These are phyloP conservation scores for Aspergillus avenaceus DNA, from an alignment of 495 filamentous ascomycete genomes.

Conservation along the genomic window DNA sequence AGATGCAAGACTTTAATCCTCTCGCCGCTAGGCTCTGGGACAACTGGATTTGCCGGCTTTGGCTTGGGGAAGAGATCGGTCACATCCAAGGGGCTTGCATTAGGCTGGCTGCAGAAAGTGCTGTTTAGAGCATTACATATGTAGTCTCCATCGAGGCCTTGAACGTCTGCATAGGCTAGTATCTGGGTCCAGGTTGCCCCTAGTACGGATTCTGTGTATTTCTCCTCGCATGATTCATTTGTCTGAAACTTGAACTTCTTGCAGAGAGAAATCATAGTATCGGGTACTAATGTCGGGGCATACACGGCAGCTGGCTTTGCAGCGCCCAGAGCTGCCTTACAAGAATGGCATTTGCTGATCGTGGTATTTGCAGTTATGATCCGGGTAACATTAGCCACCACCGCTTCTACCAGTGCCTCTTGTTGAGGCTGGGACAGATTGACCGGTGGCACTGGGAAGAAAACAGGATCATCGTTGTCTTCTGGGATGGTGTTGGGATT, in stretches of 20 bases:
- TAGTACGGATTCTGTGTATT: slow-evolving; percentile 41
- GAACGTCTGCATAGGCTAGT: slow-evolving; percentile 49
- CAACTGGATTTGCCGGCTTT: slow-evolving; percentile 40
- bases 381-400: slow-evolving; percentile 35
- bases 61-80: slow-evolving; percentile 51
- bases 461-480: slow-evolving; percentile 44
- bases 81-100: slow-evolving; percentile 38
- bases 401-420: slow-evolving; percentile 35
- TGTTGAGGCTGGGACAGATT: slow-evolving; percentile 38
- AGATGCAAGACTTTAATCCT: slow-evolving; percentile 56
- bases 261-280: slow-evolving; percentile 49
- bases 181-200: slow-evolving; percentile 58
- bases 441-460: slow-evolving; percentile 39
- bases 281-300: slow-evolving; percentile 44
- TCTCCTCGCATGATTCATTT: slow-evolving; percentile 39
- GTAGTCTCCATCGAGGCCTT: slow-evolving; percentile 52
- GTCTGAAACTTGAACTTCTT: slow-evolving; percentile 37
- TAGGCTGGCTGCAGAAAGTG: slow-evolving; percentile 45
- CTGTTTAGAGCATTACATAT: slow-evolving; percentile 51
- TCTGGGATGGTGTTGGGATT: slow-evolving; percentile 49
- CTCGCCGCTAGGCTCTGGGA: slow-evolving; percentile 45
- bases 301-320: slow-evolving; percentile 46
- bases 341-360: slow-evolving; percentile 47
- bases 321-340: slow-evolving; percentile 45
- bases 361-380: slow-evolving; percentile 39